phyloP scores from a whole-genome alignment of 208 protist species.

The Phytomonas sp. region DNA sequence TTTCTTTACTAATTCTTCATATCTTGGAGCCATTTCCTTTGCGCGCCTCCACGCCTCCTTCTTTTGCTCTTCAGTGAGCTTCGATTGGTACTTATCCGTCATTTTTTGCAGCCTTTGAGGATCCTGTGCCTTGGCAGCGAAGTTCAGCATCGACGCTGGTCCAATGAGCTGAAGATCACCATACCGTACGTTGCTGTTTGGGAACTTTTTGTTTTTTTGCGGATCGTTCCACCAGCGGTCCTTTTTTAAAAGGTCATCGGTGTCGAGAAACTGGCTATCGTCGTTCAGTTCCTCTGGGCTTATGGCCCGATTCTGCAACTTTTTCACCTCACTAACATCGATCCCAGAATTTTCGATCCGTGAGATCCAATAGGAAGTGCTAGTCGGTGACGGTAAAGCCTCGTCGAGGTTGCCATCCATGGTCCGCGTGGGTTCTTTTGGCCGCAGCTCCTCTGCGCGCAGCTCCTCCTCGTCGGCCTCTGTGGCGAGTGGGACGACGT shows the following conservation, averaged over 20 bases:
- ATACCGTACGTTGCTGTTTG: conserved; percentile 73
- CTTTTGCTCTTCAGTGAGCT: conserved; percentile 80
- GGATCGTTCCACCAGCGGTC: conserved; percentile 86
- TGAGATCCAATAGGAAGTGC: conserved; percentile 81
- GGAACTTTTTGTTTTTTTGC: conserved; percentile 70
- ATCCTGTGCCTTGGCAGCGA: conserved; percentile 74
- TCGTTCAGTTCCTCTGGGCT: conserved; percentile 60
- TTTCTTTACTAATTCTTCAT: conserved; percentile 69
- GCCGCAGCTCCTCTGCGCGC: conserved; percentile 36
- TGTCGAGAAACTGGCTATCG: conserved; percentile 65
- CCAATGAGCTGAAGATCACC: conserved; percentile 76
- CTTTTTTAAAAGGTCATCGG: conserved; percentile 81
- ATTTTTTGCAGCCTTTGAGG: conserved; percentile 81
- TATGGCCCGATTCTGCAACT: conserved; percentile 61
- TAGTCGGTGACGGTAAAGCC: conserved; percentile 79
- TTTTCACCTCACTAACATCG: conserved; percentile 71
- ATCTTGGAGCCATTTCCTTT: conserved; percentile 86
- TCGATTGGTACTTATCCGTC: conserved; percentile 71
- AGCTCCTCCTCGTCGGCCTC: conserved; percentile 53
- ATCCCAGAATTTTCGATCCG: conserved; percentile 79
- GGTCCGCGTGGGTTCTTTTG: conserved; percentile 30
- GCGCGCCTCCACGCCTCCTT: conserved; percentile 81
- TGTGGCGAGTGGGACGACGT: conserved; percentile 50
- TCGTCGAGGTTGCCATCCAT: conserved; percentile 68
- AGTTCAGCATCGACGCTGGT: conserved; percentile 86